Conservation (phyloP, 768 basidiomycete species). For the Pisolithus orientalis region DNA sequence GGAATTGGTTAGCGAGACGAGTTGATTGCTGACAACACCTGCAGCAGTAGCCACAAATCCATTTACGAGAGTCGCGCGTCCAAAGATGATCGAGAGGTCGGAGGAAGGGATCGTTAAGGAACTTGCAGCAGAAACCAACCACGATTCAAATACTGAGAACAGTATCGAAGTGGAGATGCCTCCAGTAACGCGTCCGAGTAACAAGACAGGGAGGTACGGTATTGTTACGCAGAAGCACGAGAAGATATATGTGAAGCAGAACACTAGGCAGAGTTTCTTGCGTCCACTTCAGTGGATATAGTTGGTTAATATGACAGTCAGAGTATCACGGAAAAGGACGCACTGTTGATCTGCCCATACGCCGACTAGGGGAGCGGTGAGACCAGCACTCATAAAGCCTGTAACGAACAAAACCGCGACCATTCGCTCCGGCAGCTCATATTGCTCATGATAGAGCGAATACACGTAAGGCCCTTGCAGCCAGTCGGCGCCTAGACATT, state of each 20-base stretch:
- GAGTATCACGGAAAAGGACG: neutral
- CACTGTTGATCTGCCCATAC: constrained; percentile 73
- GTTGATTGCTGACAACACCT: constrained; percentile 60
- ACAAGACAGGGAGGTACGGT: constrained; percentile 50
- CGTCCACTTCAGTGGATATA: constrained; percentile 44
- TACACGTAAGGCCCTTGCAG: constrained; percentile 77
- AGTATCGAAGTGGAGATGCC: constrained; percentile 72
- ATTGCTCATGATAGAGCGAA: constrained; percentile 66
- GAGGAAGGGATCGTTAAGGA: constrained; percentile 43
- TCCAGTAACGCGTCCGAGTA: constrained; percentile 59
- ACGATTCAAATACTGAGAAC: constrained; percentile 72
- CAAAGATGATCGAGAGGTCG: constrained; percentile 65
- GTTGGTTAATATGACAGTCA: neutral
- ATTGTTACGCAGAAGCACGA: constrained; percentile 56
- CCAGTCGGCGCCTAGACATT: constrained; percentile 61
- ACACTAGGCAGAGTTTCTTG: constrained; percentile 58
- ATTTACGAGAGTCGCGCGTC: constrained; percentile 67
- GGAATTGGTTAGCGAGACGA: constrained; percentile 45
- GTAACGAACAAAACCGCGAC: constrained; percentile 75
- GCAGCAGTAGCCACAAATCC: constrained; percentile 65
- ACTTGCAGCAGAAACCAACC: constrained; percentile 63
- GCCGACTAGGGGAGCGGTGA: constrained; percentile 65
- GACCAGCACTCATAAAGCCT: constrained; percentile 64
- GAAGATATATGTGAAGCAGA: constrained; percentile 60
- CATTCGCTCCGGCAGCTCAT: constrained; percentile 51